Evolutionary conservation across 148 eudicot genomes (phyloP).

Genomic region (Cornus controversa): DNA sequence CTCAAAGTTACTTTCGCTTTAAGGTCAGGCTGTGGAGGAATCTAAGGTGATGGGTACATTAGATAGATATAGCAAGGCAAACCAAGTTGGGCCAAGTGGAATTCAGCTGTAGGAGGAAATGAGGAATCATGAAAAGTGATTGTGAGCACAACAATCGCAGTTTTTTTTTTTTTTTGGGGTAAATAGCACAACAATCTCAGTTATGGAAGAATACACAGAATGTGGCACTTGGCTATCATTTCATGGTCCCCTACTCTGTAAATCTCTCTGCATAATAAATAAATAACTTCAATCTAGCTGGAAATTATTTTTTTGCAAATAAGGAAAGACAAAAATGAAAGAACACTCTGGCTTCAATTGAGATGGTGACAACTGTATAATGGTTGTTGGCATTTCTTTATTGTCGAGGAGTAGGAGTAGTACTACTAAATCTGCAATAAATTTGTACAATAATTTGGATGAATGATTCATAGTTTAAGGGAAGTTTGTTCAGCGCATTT

Average conservation of each 20-base stretch:
- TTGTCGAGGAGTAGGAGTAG: constrained; percentile 31
- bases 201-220: not conserved
- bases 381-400: constrained; percentile 48
- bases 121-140: constrained; percentile 1
- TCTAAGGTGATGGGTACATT: not conserved
- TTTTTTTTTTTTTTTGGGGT: too few relatives aligned
- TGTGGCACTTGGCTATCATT: constrained; percentile 11
- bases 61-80: not conserved
- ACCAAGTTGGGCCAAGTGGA: constrained; percentile 14
- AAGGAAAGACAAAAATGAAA: not conserved
- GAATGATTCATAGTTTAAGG: too few relatives aligned
- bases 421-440: constrained; percentile 16
- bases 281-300: constrained; percentile 31
- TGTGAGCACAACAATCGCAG: constrained; percentile 6
- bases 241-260: constrained; percentile 36
- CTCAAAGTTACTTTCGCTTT: not conserved
- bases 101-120: constrained; percentile 1
- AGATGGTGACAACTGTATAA: constrained; percentile 40
- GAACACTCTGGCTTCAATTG: constrained; percentile 22
- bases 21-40: constrained; percentile 17
- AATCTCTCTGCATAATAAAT: constrained; percentile 17
- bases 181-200: too few relatives aligned
- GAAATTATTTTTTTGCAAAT: not conserved
- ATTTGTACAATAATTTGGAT: too few relatives aligned
- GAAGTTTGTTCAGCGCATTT: too few relatives aligned